Base-by-base conservation (phyloP, 257 asterid genomes). In the Agastache rugosa region DNA sequence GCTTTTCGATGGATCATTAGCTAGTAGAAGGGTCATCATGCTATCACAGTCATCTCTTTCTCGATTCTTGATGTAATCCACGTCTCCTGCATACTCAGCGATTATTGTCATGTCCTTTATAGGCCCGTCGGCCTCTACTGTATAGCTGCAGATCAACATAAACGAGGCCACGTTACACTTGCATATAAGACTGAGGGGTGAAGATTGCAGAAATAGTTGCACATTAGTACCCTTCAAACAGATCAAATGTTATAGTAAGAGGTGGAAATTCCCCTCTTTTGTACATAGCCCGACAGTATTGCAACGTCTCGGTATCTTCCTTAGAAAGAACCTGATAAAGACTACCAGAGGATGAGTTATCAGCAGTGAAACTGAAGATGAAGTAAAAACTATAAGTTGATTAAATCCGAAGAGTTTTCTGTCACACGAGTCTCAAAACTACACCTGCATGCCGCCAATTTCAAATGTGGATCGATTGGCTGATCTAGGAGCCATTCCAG, bases 371-470 rank as follows among this genome's bases (percentile, higher is more conserved):
- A 65, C 25, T 2, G 19, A n/a, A 19, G 11, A 60, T 27, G 66
- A 16, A 60, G 29, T 23, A 8, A 54, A 0, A 60, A 31, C 8
- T 22, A 61, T 34, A 35, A 20, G 15, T 54, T 22, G 11, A 20
- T 11, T 11, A 55, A 22, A 17, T 15, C 14, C 15, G 41, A 60
- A 12, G 41, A 41, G 48, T 45, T 48, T 55, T 51, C 42, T 56
- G 62, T 15, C 25, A 34, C 42, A 62, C 54, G 63, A 69, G 71
- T 56, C 63, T 72, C 19, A 25, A 48, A 62, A 68, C 55, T 69
- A 62, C 75, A 93, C 98, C 97, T 93, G 98, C 96, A 93, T 93
- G 81, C 96, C 98, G 60, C 91, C 97, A 19, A 86, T 84, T 83
- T 93, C 98, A 79, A 81, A 75, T 48, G 62, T 55, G 20, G 97